A percentile compares a stretch with the other conserved stretches of the same genome.
These are phyloP conservation scores for Paramecium primaurelia DNA, from an alignment of 73 alveolate genomes.

Conservation along the genomic window DNA sequence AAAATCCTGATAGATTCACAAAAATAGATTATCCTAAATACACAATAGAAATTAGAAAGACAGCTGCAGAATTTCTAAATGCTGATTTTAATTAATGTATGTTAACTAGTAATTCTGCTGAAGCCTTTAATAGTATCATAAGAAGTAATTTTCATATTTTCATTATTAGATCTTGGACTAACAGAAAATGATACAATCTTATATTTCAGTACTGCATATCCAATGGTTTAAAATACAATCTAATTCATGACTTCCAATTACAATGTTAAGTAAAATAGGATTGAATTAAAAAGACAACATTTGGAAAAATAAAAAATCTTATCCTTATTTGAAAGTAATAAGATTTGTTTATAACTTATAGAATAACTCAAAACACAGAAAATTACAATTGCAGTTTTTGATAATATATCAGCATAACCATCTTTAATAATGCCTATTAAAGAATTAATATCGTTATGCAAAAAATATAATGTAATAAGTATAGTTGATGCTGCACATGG, in stretches of 20 bases:
- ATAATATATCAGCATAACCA: neutral
- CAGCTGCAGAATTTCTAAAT: neutral
- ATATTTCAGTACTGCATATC: neutral
- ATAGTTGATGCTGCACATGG: slow-evolving; percentile 33
- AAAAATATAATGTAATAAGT: neutral
- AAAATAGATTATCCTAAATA: neutral
- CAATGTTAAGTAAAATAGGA: neutral
- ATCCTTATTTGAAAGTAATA: neutral
- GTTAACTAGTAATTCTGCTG: neutral
- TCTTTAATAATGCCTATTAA: neutral
- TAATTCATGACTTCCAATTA: neutral
- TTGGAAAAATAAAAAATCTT: neutral
- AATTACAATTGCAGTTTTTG: neutral
- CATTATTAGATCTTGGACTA: neutral
- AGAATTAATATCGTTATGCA: neutral
- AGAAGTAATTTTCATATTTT: neutral
- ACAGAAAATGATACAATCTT: neutral
- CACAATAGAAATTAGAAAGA: neutral
- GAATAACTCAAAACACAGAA: neutral
- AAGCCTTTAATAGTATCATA: slow-evolving; percentile 4
- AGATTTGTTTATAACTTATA: neutral
- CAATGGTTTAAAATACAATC: neutral
- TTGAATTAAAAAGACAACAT: neutral
- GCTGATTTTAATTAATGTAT: neutral
- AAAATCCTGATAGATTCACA: neutral